Base-by-base conservation (phyloP, 176 grass and related monocot species). In the Oryza nivara region DNA sequence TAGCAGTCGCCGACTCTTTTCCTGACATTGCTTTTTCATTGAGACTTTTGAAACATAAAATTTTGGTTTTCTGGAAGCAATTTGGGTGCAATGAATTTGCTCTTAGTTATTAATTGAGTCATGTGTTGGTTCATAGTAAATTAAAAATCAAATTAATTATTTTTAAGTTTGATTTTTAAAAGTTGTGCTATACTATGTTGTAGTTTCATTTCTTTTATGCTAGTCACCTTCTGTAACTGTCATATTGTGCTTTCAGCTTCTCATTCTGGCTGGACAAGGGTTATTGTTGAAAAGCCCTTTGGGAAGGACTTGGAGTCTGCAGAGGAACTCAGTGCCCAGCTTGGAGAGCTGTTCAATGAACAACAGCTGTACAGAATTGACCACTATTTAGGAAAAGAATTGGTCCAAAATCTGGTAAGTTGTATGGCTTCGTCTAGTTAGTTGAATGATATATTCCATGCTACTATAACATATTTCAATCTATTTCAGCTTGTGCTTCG, bases 221-320 rank as follows among this genome's bases (percentile, higher is more conserved):
- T 79, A 60, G 58, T 46, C 22, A 46, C 70, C 68, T 16, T 8
- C 67, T 30, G 15, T 74, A 80, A 78, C 67, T 25, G 52, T 75
- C 81, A 76, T 87, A 19, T 48, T 87, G 63, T 86, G 45, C 67
- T 86, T 90, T 74, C 87, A 94, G 92, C 85, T 60, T 89, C 85
- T 71, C 72, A 72, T 82, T 47, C 51, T 70, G 94, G 94, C 48
- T 97, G 92, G 94, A 80, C 92, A 80, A 90, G 94, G 63, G 82
- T 97, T 85, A 91, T 97, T 75, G 90, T 97, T 72, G 94, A 97
- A 76, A 97, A 97, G 83, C 94, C 94, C 40, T 97, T 97, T 74
- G 94, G 94, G 68, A 97, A 92, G 73, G 94, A 97, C 83, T 89
- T 97, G 74, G 72, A 86, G 45, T 89, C 94, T 80, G 88, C 92